phyloP scores from a whole-genome alignment of 306 rosid species.

The Lathyrus tuberosus region DNA sequence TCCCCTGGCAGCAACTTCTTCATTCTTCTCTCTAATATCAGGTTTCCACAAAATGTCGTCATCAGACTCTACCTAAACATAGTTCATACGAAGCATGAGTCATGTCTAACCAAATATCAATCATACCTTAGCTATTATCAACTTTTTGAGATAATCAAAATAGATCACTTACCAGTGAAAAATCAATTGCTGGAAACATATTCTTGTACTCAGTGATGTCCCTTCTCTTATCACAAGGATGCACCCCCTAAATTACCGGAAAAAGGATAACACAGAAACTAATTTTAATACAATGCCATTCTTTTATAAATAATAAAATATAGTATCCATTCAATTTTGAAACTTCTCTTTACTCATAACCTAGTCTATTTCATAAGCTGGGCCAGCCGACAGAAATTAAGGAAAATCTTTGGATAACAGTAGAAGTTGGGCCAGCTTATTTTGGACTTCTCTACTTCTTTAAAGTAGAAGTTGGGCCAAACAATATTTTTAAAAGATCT shows the following conservation, averaged over 20 bases:
- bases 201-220: conserved; percentile 65
- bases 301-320: not conserved
- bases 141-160: conserved; percentile 19
- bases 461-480: too few relatives aligned
- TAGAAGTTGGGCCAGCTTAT: not conserved
- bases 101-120: conserved; percentile 32
- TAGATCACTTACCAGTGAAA: conserved; percentile 67
- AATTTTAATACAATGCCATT: conserved; percentile 4
- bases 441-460: too few relatives aligned
- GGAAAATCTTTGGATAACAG: not conserved
- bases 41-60: conserved; percentile 84
- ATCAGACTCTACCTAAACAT: conserved; percentile 68
- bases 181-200: conserved; percentile 90
- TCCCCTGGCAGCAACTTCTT: conserved; percentile 84
- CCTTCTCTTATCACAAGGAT: conserved; percentile 95
- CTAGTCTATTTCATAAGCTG: conserved; percentile 16
- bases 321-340: conserved; percentile 10
- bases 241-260: conserved; percentile 69
- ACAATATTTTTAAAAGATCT: too few relatives aligned
- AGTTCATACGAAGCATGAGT: conserved; percentile 34
- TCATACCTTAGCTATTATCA: conserved; percentile 31
- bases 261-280: conserved; percentile 11
- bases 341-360: conserved; percentile 15
- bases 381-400: not conserved
- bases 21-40: conserved; percentile 71